Evolutionary conservation across 805 yeast genomes (phyloP).

Genomic region (Cyberlindnera euphorbiiphila): DNA sequence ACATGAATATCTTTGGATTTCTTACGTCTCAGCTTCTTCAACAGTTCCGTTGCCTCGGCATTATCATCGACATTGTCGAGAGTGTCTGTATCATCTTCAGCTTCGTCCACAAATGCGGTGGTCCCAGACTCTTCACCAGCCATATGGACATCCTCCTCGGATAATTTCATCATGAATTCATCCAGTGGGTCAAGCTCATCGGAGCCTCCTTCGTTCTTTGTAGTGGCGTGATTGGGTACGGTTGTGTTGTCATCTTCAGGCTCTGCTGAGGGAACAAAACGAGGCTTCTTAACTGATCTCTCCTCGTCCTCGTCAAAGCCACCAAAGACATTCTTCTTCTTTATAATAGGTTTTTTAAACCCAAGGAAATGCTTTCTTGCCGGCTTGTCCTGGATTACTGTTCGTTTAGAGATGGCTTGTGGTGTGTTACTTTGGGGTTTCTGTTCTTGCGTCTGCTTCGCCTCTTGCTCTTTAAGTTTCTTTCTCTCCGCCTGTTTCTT

Average conservation of each 20-base stretch:
- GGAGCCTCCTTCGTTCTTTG: constrained; percentile 1
- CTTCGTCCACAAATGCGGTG: background rate
- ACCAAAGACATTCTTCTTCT: constrained; percentile 24
- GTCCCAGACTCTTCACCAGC: background rate
- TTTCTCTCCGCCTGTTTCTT: constrained; percentile 32
- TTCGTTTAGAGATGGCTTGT: background rate
- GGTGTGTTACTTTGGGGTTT: too few species aligned
- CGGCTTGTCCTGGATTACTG: too few species aligned
- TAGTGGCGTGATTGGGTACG: too few species aligned
- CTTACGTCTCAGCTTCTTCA: constrained; percentile 43
- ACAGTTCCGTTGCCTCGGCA: constrained; percentile 31
- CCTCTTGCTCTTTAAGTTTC: constrained; percentile 22
- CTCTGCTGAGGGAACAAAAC: constrained; percentile 21
- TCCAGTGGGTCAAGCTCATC: constrained; percentile 43
- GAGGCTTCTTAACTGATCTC: constrained; percentile 13
- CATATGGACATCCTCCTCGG: constrained; percentile 24
- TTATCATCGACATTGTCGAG: constrained; percentile 31
- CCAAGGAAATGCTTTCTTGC: too few species aligned
- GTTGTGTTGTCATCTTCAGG: constrained; percentile 2
- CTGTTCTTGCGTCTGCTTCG: constrained; percentile 7
- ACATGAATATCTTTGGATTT: constrained; percentile 46
- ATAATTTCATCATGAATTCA: constrained; percentile 35
- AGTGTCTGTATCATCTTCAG: constrained; percentile 25
- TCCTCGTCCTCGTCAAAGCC: constrained; percentile 32
- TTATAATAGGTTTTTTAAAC: constrained; percentile 10